Percentiles rank a stretch among this genome's conserved stretches.
Conservation (phyloP, 495 filamentous ascomycete species). For the Penicillium ochrochloron region DNA sequence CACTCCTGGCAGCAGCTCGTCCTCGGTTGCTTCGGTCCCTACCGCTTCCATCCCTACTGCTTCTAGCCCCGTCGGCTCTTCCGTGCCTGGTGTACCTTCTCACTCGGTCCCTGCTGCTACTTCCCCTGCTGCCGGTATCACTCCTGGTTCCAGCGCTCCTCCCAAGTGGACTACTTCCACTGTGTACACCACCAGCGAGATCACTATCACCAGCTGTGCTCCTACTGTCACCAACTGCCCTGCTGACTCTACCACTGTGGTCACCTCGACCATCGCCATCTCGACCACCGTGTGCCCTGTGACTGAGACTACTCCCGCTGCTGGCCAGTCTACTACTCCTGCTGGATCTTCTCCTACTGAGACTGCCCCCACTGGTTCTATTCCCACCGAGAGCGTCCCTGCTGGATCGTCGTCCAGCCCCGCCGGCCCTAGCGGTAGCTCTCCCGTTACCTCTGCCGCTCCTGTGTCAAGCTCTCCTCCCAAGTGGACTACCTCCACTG, state of each 20-base stretch:
- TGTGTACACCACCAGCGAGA: constrained; percentile 59
- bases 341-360: constrained; percentile 13
- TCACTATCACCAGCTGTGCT: constrained; percentile 62
- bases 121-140: constrained; percentile 15
- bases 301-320: constrained; percentile 33
- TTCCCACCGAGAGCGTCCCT: constrained; percentile 22
- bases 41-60: constrained; percentile 12
- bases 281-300: constrained; percentile 63
- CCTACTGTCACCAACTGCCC: constrained; percentile 65
- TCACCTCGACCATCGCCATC: constrained; percentile 60
- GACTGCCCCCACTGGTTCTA: constrained; percentile 15
- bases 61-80: constrained; percentile 9
- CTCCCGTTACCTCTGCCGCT: constrained; percentile 9
- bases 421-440: constrained; percentile 14
- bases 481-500: constrained; percentile 15
- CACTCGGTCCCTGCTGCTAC: constrained; percentile 16
- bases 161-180: constrained; percentile 58
- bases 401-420: constrained; percentile 11
- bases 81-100: constrained; percentile 12
- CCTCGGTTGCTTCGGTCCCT: constrained; percentile 11
- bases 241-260: constrained; percentile 52
- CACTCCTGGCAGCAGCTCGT: constrained; percentile 6
- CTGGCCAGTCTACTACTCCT: constrained; percentile 14
- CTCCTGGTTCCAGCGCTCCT: constrained; percentile 24
- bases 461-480: constrained; percentile 1